Conservation (phyloP, 495 filamentous ascomycete species). For the Polyplosphaeria fusca region DNA sequence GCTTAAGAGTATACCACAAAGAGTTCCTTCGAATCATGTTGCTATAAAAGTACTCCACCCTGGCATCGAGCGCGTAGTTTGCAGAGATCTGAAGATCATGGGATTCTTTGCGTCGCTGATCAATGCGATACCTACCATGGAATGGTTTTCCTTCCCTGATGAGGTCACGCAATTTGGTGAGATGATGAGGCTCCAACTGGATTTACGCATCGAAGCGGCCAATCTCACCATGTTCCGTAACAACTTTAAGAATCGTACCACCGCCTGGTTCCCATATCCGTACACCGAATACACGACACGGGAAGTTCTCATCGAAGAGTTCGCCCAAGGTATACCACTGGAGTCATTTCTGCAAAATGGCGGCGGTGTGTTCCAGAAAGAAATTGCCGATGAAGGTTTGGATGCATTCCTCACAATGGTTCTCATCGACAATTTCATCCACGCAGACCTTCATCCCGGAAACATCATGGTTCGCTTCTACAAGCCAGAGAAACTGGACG, state of each 20-base stretch:
- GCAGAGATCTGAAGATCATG: conserved; percentile 91
- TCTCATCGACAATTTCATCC: conserved; percentile 95
- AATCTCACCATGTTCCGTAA: conserved; percentile 86
- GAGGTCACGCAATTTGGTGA: conserved; percentile 92
- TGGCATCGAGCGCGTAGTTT: conserved; percentile 80
- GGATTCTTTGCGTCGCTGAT: conserved; percentile 81
- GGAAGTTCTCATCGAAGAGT: conserved; percentile 92
- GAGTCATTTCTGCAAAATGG: conserved; percentile 86
- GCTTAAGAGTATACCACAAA: conserved; percentile 77
- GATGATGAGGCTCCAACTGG: conserved; percentile 97
- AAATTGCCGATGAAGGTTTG: conserved; percentile 92
- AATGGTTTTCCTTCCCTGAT: conserved; percentile 95
- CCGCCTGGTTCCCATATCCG: conserved; percentile 94
- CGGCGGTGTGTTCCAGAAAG: conserved; percentile 86
- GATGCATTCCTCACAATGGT: conserved; percentile 99
- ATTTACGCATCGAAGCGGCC: conserved; percentile 89
- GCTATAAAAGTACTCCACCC: conserved; percentile 97
- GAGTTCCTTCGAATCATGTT: conserved; percentile 88
- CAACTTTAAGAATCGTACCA: conserved; percentile 84
- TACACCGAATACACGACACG: conserved; percentile 88
- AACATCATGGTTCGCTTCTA: conserved; percentile 99
- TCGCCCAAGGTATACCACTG: conserved; percentile 88
- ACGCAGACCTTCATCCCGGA: conserved; percentile 96
- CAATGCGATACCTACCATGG: conserved; percentile 87
- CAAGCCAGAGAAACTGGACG: conserved; percentile 66